Conservation (phyloP, 108 stramenopile genomes). For the Stephanodiscus triporus region DNA sequence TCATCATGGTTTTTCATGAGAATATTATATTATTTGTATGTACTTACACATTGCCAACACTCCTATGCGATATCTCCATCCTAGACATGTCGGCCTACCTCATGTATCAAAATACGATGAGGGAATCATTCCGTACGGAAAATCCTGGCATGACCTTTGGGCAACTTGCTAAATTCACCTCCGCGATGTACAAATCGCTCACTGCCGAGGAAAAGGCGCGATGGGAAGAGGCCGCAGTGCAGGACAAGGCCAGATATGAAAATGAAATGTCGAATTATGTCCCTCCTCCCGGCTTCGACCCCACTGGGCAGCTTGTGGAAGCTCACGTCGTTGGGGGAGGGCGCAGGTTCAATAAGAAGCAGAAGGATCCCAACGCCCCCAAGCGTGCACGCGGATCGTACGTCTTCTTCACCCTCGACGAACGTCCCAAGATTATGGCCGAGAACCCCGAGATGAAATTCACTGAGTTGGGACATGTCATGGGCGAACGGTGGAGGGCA, state of each 20-base stretch:
- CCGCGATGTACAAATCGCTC: slow-evolving; percentile 24
- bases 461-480: slow-evolving; percentile 68
- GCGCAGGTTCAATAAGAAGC: slow-evolving; percentile 35
- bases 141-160: slow-evolving; percentile 48
- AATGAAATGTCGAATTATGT: slow-evolving; percentile 30
- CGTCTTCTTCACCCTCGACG: slow-evolving; percentile 50
- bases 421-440: slow-evolving; percentile 49
- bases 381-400: slow-evolving; percentile 48
- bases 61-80: too few species aligned
- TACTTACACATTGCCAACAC: not conserved
- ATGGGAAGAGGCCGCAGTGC: slow-evolving; percentile 35
- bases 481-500: slow-evolving; percentile 75
- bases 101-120: slow-evolving; percentile 42
- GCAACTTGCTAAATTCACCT: slow-evolving; percentile 37
- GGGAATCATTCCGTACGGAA: slow-evolving; percentile 33
- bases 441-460: slow-evolving; percentile 73
- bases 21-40: not conserved
- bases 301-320: slow-evolving; percentile 6
- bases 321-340: not conserved
- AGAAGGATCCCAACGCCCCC: slow-evolving; percentile 53
- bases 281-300: slow-evolving; percentile 35
- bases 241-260: slow-evolving; percentile 42
- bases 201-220: slow-evolving; percentile 27
- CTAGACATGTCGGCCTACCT: slow-evolving; percentile 32
- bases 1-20: not conserved